Evolutionary conservation across 2,329 filamentous ascomycete genomes (phyloP).

Genomic region (Neospermospora avenae): DNA sequence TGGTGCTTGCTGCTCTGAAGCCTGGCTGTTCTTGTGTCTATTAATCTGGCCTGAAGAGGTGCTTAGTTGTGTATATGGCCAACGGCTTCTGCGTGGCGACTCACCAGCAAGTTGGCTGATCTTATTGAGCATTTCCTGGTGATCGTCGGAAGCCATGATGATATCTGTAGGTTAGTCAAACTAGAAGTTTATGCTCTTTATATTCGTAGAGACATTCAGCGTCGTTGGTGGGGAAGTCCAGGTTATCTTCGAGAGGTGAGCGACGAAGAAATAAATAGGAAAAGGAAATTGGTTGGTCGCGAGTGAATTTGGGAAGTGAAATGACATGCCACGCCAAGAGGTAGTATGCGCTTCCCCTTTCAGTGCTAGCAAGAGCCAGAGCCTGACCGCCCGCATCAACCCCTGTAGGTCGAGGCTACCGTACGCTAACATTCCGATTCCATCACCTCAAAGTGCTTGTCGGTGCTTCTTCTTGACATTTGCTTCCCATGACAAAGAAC

Average conservation of each 20-base stretch:
- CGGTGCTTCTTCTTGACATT: neutral
- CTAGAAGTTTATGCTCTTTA: neutral
- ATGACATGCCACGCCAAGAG: no score
- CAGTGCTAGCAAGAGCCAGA: neutral
- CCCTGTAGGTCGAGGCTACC: neutral
- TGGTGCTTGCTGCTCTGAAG: constrained; percentile 32
- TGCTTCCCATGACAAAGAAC: constrained; percentile 13
- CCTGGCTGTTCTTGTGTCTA: constrained; percentile 66
- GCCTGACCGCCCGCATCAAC: neutral
- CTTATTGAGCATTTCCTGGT: constrained; percentile 51
- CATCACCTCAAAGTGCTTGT: neutral
- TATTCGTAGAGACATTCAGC: neutral
- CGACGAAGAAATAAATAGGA: neutral
- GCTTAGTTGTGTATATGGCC: constrained; percentile 39
- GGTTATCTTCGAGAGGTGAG: constrained; percentile 2
- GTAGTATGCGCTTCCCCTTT: neutral
- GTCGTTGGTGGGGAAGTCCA: neutral
- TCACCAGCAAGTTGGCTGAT: constrained; percentile 56
- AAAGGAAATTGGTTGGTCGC: neutral
- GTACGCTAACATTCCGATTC: neutral
- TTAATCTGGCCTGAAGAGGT: constrained; percentile 67
- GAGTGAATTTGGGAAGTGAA: neutral
- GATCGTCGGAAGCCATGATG: constrained; percentile 49
- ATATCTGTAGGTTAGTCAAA: constrained; percentile 26
- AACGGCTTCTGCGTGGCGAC: constrained; percentile 41